Conservation (phyloP, 108 stramenopile genomes). For the Cylindrotheca closterium region DNA sequence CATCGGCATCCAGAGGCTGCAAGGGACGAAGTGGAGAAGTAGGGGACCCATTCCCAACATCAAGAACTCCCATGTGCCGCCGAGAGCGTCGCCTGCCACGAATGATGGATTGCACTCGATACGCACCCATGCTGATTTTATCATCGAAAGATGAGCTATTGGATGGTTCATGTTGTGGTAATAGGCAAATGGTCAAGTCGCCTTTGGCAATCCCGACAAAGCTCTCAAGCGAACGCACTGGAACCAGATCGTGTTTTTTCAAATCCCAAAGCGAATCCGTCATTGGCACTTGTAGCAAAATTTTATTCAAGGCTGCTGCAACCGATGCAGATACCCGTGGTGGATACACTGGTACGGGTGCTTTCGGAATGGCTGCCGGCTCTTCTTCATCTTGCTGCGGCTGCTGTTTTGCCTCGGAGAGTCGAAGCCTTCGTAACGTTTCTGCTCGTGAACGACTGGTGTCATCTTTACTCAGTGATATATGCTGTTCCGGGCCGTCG, state of each 20-base stretch:
- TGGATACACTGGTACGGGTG: no score
- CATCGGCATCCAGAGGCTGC: background rate
- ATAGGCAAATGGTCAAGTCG: conserved; percentile 43
- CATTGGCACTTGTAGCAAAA: background rate
- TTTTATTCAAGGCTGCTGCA: background rate
- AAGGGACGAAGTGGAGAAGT: no score
- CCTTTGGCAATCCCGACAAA: conserved; percentile 50
- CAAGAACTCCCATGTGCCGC: conserved; percentile 22
- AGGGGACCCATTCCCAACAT: background rate
- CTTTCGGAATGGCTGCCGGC: no score
- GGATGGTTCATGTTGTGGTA: no score
- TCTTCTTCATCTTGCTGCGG: no score
- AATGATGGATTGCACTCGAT: conserved; percentile 34
- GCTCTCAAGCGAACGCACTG: conserved; percentile 37
- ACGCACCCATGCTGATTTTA: conserved; percentile 29
- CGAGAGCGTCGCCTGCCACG: conserved; percentile 42
- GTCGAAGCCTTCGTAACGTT: no score
- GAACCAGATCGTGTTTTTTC: conserved; percentile 9
- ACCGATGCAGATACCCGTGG: no score
- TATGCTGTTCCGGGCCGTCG: no score
- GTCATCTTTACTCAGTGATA: no score
- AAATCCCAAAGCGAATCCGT: background rate
- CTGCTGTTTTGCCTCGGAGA: no score
- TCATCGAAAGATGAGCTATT: no score
- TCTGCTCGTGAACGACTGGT: no score